Percentiles rank a stretch among this genome's conserved stretches.
These are phyloP conservation scores for Fusarium sacchari DNA, from an alignment of 2,329 filamentous ascomycete genomes.

Conservation along the genomic window DNA sequence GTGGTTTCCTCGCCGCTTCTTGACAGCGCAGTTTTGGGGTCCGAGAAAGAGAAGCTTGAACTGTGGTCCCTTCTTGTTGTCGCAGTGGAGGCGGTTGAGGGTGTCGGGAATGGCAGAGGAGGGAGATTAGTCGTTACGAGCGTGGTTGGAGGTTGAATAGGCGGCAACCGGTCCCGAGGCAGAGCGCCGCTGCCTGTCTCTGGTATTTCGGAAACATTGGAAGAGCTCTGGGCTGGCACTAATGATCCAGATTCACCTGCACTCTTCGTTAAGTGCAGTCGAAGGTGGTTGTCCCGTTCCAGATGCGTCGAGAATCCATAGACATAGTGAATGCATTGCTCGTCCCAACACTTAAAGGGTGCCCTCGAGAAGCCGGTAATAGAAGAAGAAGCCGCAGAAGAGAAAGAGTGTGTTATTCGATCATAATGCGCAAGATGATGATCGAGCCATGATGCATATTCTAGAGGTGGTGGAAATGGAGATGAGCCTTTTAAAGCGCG, in stretches of 20 bases:
- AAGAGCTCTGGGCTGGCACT: constrained; percentile 37
- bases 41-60: constrained; percentile 51
- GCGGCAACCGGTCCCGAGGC: constrained; percentile 41
- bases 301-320: constrained; percentile 64
- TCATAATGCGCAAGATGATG: constrained; percentile 62
- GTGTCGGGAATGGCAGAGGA: constrained; percentile 44
- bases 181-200: constrained; percentile 35
- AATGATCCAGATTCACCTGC: constrained; percentile 60
- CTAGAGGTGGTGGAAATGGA: constrained; percentile 52
- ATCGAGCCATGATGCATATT: constrained; percentile 63
- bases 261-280: constrained; percentile 53
- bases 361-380: constrained; percentile 7
- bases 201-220: constrained; percentile 20
- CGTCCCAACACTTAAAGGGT: constrained; percentile 65
- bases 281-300: constrained; percentile 63
- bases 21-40: constrained; percentile 49
- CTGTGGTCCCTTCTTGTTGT: constrained; percentile 43
- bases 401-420: constrained; percentile 54
- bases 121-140: constrained; percentile 44
- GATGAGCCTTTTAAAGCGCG: constrained; percentile 45
- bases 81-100: constrained; percentile 44
- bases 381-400: constrained; percentile 21
- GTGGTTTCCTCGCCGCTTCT: constrained; percentile 59
- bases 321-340: constrained; percentile 66
- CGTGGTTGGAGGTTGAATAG: constrained; percentile 53